phyloP scores from a whole-genome alignment of 2,329 filamentous ascomycete species.

The Phoma sp. region DNA sequence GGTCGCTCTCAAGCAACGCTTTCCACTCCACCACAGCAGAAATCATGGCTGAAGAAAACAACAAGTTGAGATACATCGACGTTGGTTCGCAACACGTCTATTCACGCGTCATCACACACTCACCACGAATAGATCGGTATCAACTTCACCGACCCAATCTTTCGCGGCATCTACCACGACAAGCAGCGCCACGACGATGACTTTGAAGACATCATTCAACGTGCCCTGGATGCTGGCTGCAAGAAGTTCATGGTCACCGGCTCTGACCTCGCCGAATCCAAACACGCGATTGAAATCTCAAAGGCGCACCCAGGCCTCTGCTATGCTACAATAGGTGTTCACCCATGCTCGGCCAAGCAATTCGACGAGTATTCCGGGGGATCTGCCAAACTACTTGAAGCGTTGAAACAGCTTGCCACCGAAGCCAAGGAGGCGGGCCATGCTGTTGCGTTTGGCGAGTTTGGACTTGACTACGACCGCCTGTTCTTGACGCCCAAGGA shows the following conservation, averaged over 20 bases:
- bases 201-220: constrained; percentile 75
- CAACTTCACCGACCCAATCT: constrained; percentile 93
- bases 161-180: constrained; percentile 82
- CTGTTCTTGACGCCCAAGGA: constrained; percentile 80
- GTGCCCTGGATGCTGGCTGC: constrained; percentile 80
- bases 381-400: constrained; percentile 59
- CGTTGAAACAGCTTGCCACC: constrained; percentile 69
- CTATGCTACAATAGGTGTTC: constrained; percentile 90
- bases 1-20: background rate
- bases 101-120: constrained; percentile 12
- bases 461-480: constrained; percentile 95
- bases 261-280: constrained; percentile 80
- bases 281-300: constrained; percentile 75
- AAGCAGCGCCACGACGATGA: constrained; percentile 77
- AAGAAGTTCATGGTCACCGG: constrained; percentile 92
- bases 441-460: constrained; percentile 86
- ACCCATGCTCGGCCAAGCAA: constrained; percentile 83
- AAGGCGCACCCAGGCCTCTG: constrained; percentile 77
- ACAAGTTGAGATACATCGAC: constrained; percentile 49
- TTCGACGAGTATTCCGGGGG: constrained; percentile 71
- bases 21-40: background rate
- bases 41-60: constrained; percentile 18
- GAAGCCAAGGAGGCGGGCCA: constrained; percentile 64
- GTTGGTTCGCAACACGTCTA: constrained; percentile 44
- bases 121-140: constrained; percentile 74